phyloP scores from a whole-genome alignment of 1,284 basidiomycete species.

The Uromyces viciae-fabae region DNA sequence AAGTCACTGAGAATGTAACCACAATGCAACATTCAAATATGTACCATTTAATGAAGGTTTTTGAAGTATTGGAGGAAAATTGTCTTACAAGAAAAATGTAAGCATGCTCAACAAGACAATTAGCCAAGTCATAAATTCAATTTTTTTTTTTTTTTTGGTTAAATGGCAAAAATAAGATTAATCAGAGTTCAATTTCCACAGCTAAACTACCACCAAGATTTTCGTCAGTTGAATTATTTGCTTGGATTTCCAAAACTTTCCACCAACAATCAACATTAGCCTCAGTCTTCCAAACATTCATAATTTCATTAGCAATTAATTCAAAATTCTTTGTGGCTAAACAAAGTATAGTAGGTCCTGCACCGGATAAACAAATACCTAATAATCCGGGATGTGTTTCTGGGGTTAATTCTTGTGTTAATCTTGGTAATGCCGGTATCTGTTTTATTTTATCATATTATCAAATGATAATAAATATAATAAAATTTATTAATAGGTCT shows the following conservation, averaged over 20 bases:
- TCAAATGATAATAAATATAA: no score
- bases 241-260: slow-evolving; percentile 47
- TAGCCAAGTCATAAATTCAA: no score
- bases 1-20: no score
- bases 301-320: slow-evolving; percentile 51
- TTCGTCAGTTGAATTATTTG: background rate
- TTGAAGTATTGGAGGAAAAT: no score
- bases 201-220: slow-evolving; percentile 22
- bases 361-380: slow-evolving; percentile 95
- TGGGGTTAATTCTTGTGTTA: slow-evolving; percentile 82
- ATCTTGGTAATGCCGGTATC: slow-evolving; percentile 91
- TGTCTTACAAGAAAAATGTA: no score
- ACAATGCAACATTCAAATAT: no score
- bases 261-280: slow-evolving; percentile 48
- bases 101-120: no score
- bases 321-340: slow-evolving; percentile 84
- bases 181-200: background rate
- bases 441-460: no score
- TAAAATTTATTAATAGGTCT: slow-evolving; percentile 12
- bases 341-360: slow-evolving; percentile 94
- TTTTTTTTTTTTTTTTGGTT: no score
- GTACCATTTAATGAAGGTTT: no score
- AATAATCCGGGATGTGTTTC: slow-evolving; percentile 83
- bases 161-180: background rate
- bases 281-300: slow-evolving; percentile 47